A percentile compares a stretch with the other conserved stretches of the same genome.
Evolutionary conservation across 371 early-diverging fungal species (phyloP).

Genomic region (Lichtheimia corymbifera): DNA sequence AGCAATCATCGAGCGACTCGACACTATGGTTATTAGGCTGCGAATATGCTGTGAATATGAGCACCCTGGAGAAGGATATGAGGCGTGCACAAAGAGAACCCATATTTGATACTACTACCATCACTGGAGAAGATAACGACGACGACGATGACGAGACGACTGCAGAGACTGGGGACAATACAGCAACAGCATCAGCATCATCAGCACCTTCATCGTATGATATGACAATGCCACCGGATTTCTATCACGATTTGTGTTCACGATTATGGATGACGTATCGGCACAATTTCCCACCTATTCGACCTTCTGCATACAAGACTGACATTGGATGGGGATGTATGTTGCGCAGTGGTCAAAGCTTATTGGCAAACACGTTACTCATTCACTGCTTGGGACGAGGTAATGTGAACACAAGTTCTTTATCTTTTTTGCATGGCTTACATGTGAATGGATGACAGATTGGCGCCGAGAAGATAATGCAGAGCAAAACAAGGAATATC

Average conservation of each 20-base stretch:
- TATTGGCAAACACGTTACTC: constrained; percentile 85
- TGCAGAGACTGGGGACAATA: neutral
- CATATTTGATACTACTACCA: constrained; percentile 22
- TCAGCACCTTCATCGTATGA: constrained; percentile 12
- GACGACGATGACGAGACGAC: neutral
- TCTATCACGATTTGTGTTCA: constrained; percentile 74
- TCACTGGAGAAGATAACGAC: neutral
- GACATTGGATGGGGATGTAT: constrained; percentile 98
- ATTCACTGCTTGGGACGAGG: constrained; percentile 73
- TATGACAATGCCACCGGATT: constrained; percentile 47
- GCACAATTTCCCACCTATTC: constrained; percentile 80
- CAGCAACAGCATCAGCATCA: neutral
- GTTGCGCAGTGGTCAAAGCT: constrained; percentile 93
- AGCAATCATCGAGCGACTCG: constrained; percentile 12
- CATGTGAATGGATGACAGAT: constrained; percentile 25
- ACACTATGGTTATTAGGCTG: constrained; percentile 39
- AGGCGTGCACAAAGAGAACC: constrained; percentile 37
- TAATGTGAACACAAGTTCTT: constrained; percentile 15
- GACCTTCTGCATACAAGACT: constrained; percentile 77
- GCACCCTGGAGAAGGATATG: constrained; percentile 34
- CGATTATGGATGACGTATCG: constrained; percentile 94
- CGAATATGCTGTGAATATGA: constrained; percentile 25
- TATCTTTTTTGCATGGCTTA: neutral
- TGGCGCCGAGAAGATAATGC: constrained; percentile 49
- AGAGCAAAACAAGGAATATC: constrained; percentile 40